phyloP scores from a whole-genome alignment of 768 basidiomycete genomes.

The Tricholoma flavovirens region DNA sequence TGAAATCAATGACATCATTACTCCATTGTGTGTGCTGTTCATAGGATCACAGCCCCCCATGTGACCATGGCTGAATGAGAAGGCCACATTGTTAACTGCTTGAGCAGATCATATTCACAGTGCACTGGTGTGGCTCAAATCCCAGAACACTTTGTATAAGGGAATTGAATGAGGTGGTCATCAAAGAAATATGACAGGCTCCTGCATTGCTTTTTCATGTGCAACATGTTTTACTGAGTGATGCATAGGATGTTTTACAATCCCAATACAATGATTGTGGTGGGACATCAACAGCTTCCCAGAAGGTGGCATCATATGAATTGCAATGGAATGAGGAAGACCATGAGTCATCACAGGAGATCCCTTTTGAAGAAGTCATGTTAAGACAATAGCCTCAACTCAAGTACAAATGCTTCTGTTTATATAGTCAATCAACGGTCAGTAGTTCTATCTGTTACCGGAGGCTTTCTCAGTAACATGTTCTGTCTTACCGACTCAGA shows the following conservation, averaged over 20 bases:
- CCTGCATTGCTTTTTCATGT: conserved; percentile 1
- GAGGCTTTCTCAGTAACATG: no score
- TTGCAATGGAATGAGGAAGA: neutral
- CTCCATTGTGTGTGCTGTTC: neutral
- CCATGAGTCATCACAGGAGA: neutral
- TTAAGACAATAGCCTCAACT: no score
- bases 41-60: neutral
- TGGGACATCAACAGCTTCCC: neutral
- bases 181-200: neutral
- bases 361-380: conserved; percentile 2
- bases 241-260: neutral
- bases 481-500: no score
- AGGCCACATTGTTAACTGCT: neutral
- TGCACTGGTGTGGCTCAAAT: neutral
- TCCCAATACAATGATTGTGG: conserved; percentile 1
- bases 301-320: neutral
- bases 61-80: neutral
- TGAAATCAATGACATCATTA: neutral
- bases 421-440: no score
- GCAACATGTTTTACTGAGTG: neutral
- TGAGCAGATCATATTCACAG: neutral
- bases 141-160: neutral
- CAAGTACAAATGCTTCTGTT: no score
- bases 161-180: neutral
- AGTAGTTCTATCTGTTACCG: no score